Base-by-base conservation (phyloP, 2,329 filamentous ascomycete species). In the Colletotrichum chrysophilum region DNA sequence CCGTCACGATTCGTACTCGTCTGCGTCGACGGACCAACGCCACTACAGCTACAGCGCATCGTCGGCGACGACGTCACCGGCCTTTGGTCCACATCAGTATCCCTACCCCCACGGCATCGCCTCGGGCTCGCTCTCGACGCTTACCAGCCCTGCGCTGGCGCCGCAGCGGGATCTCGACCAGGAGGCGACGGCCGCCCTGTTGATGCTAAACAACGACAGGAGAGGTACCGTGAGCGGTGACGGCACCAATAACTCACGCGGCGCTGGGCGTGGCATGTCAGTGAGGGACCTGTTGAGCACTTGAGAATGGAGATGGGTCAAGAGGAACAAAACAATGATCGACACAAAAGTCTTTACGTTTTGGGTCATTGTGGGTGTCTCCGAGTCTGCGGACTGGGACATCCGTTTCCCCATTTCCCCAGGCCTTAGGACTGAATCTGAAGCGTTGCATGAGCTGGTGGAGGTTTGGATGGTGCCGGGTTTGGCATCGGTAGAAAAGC, bases 121-220 rank as follows among this genome's bases (percentile, higher is more conserved):
- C 52, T 87, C 89, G 18, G 83, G 84, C 4, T 85, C 85, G 66
- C 88, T 85, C 3, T 93, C 89, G 65, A 86, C 89, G 1, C 81
- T 92, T 75, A 92, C 92, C 7, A 93, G 91, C 77, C 91, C 91
- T 2, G 88, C 88, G 9, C 82, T 93, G 60, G 81, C 85, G 24
- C 90, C 91, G 1, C 89, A 91, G 80, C 55, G 72, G 24, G 91
- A 93, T 66, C 80, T 91, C 6, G 92, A 94, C 77, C 93, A 96
- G 76, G 95, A 97, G 83, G 96, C 95, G 2, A 97, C 95, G 9
- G 93, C 95, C 14, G 96, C 96, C 4, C 84, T 98, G 79, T 85
- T 98, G 82, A 98, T 98, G 96, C 87, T 98, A 75, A 97, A 96
- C 78, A 92, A 89, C 70, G 95, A 97, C 82, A 91, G 95, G 55